phyloP scores from a whole-genome alignment of 1,284 basidiomycete species.

The Apiotrichum veenhuisii region DNA sequence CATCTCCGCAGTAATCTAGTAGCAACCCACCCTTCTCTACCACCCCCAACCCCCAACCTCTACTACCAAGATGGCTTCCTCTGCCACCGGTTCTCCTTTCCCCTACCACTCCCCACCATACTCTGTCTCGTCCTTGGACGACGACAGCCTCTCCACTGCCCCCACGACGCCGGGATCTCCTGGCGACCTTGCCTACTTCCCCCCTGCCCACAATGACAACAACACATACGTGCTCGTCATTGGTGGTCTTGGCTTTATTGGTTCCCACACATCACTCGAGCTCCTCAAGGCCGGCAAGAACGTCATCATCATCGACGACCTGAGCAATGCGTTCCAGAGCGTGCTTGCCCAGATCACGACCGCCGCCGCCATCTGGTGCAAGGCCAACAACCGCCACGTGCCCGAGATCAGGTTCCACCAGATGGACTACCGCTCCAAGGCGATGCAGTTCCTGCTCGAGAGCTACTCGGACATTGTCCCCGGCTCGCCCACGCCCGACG shows the following conservation, averaged over 20 bases:
- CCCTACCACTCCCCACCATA: not conserved
- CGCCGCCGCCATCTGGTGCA: conserved; percentile 2
- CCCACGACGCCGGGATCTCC: conserved; percentile 3
- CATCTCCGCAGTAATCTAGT: too few species aligned
- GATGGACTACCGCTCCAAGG: conserved; percentile 5
- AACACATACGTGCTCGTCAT: conserved; percentile 6
- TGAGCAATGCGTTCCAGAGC: conserved; percentile 3
- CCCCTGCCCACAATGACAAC: not conserved
- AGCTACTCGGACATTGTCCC: not conserved
- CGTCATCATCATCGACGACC: conserved; percentile 12
- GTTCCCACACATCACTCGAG: conserved; percentile 10
- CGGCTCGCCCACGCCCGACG: too few species aligned
- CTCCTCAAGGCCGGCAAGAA: conserved; percentile 14
- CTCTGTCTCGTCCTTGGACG: not conserved
- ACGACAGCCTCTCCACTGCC: not conserved
- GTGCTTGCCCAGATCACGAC: conserved; percentile 2
- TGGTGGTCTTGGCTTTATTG: conserved; percentile 10
- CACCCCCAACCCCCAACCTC: not conserved
- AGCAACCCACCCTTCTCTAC: too few species aligned
- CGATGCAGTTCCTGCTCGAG: conserved; percentile 5
- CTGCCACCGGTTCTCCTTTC: not conserved
- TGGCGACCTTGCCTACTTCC: not conserved
- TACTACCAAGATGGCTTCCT: not conserved
- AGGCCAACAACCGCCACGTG: not conserved
- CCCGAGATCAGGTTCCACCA: conserved; percentile 6